Conservation (phyloP, 257 asterid genomes). For the Perilla frutescens region DNA sequence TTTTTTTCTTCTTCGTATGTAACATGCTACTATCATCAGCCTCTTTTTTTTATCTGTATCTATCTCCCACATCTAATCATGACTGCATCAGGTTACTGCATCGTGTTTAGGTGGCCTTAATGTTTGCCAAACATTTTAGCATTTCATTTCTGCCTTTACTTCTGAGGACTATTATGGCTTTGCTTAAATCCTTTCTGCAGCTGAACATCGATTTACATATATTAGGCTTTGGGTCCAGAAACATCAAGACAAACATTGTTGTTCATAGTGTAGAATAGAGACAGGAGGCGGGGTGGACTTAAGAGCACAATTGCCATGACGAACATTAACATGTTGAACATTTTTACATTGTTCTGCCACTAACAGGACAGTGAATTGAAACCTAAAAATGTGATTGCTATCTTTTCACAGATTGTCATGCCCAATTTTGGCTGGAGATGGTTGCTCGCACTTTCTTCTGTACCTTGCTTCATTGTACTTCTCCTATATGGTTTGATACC, state of each 20-base stretch:
- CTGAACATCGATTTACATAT: neutral
- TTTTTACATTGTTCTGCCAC: constrained; percentile 12
- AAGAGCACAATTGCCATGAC: too few species aligned
- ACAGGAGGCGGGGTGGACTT: too few species aligned
- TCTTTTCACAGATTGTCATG: constrained; percentile 47
- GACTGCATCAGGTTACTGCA: neutral
- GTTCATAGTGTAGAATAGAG: too few species aligned
- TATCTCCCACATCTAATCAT: neutral
- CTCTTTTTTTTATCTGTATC: neutral
- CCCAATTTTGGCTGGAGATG: constrained; percentile 62
- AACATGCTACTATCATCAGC: too few species aligned
- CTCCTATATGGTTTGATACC: constrained; percentile 43
- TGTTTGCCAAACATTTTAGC: neutral
- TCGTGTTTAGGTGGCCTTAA: too few species aligned
- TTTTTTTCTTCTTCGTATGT: too few species aligned
- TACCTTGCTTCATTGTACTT: constrained; percentile 49
- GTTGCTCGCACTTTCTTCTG: constrained; percentile 51
- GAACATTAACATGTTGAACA: neutral
- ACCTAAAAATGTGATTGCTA: constrained; percentile 1
- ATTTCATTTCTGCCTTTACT: neutral
- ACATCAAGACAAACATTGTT: neutral
- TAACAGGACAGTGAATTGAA: neutral
- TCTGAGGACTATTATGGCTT: neutral
- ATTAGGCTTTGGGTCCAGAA: neutral
- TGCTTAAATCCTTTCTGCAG: neutral